Evolutionary conservation across 805 yeast genomes (phyloP).

Genomic region (Ogataea methylovora): DNA sequence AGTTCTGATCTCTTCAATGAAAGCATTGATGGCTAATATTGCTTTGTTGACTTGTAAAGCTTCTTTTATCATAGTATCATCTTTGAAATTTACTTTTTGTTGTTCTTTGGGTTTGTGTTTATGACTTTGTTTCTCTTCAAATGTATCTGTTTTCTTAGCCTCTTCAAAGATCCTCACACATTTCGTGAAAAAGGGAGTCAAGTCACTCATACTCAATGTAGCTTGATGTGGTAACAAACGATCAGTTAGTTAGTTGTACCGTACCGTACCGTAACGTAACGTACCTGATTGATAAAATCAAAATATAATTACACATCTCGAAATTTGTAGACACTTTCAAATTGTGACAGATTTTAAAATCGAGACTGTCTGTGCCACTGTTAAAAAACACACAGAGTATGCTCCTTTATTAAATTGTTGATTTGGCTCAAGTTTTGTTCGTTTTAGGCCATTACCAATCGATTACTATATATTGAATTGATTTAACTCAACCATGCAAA

Average conservation of each 20-base stretch:
- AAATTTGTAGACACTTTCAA: too few species aligned
- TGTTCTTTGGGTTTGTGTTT: background rate
- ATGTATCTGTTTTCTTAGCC: background rate
- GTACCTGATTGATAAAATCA: too few species aligned
- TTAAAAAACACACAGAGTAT: too few species aligned
- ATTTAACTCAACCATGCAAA: background rate
- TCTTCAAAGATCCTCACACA: conserved; percentile 32
- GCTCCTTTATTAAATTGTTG: too few species aligned
- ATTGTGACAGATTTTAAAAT: too few species aligned
- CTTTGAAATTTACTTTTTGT: conserved; percentile 4
- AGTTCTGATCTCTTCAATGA: conserved; percentile 26
- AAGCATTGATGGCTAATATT: conserved; percentile 25
- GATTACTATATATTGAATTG: background rate
- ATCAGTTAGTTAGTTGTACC: too few species aligned
- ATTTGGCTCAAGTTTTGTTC: too few species aligned
- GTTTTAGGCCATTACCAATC: too few species aligned
- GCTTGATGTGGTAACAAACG: background rate
- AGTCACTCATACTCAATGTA: conserved; percentile 32
- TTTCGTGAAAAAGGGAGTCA: conserved; percentile 39
- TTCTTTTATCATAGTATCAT: conserved; percentile 36
- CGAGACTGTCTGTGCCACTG: too few species aligned
- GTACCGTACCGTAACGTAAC: too few species aligned
- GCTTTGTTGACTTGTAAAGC: conserved; percentile 27
- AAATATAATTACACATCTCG: too few species aligned
- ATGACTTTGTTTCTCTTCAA: background rate